These are phyloP conservation scores for Lagenaria siceraria DNA, from an alignment of 306 rosid genomes.

Conservation along the genomic window DNA sequence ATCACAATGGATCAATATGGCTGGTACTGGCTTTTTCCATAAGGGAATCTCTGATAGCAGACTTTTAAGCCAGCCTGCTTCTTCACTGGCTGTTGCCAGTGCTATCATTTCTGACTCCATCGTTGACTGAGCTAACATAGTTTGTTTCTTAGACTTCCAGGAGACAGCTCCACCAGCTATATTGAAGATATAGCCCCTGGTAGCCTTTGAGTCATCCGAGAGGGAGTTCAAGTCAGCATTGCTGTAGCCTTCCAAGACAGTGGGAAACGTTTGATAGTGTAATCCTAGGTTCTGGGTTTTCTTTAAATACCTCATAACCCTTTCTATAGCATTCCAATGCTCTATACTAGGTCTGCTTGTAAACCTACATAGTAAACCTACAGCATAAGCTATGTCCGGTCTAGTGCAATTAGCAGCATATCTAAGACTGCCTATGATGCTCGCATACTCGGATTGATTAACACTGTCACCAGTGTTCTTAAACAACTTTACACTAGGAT, in stretches of 20 bases:
- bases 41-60: neutral
- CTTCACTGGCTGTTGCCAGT: neutral
- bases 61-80: neutral
- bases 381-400: too few relatives aligned
- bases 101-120: too few relatives aligned
- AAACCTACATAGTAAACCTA: too few relatives aligned
- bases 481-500: neutral
- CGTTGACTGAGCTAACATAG: too few relatives aligned
- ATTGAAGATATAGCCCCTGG: neutral
- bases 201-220: neutral
- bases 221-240: neutral
- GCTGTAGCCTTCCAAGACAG: neutral
- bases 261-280: neutral
- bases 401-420: too few relatives aligned
- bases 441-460: neutral
- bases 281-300: too few relatives aligned
- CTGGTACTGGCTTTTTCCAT: neutral
- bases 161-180: too few relatives aligned
- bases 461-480: neutral
- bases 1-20: neutral
- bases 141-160: too few relatives aligned
- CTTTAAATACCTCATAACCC: too few relatives aligned
- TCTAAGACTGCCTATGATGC: too few relatives aligned
- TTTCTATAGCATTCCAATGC: too few relatives aligned
- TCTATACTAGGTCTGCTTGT: too few relatives aligned